A percentile compares a stretch with the other conserved stretches of the same genome.
Conservation (phyloP, 2,329 filamentous ascomycete species). For the Ophidiomyces ophidiicola region DNA sequence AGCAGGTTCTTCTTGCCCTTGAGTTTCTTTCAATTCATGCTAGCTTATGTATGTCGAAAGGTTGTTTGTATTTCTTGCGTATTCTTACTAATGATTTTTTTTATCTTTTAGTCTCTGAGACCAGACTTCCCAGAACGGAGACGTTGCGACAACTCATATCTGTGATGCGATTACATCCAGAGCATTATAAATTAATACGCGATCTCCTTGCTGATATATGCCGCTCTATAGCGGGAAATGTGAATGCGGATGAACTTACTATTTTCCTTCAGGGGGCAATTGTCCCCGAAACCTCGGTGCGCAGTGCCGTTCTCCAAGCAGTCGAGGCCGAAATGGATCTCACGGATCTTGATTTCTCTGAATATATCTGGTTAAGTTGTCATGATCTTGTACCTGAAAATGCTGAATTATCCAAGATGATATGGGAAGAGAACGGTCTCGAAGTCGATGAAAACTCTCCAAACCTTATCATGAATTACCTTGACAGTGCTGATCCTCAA, state of each 20-base stretch:
- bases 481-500: slow-evolving; percentile 67
- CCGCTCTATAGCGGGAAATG: slow-evolving; percentile 71
- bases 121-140: slow-evolving; percentile 61
- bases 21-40: slow-evolving; percentile 87
- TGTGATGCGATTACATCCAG: slow-evolving; percentile 77
- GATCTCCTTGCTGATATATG: slow-evolving; percentile 82
- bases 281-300: slow-evolving; percentile 65
- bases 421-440: slow-evolving; percentile 91
- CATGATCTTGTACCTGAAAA: slow-evolving; percentile 90
- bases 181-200: slow-evolving; percentile 90
- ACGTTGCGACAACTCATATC: slow-evolving; percentile 59
- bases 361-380: slow-evolving; percentile 85
- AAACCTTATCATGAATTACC: slow-evolving; percentile 58
- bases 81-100: slow-evolving; percentile 16
- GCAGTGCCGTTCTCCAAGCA: slow-evolving; percentile 73
- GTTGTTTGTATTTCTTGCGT: slow-evolving; percentile 6
- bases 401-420: slow-evolving; percentile 64
- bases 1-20: slow-evolving; percentile 78
- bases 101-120: slow-evolving; percentile 48
- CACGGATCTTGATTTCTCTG: slow-evolving; percentile 71
- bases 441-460: slow-evolving; percentile 54
- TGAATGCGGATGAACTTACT: slow-evolving; percentile 57
- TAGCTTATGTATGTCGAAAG: slow-evolving; percentile 48
- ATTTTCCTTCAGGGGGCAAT: slow-evolving; percentile 68
- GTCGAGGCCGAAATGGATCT: slow-evolving; percentile 88